Conservation (phyloP, 1,139 yeast species). For the Yamadazyma sp. region DNA sequence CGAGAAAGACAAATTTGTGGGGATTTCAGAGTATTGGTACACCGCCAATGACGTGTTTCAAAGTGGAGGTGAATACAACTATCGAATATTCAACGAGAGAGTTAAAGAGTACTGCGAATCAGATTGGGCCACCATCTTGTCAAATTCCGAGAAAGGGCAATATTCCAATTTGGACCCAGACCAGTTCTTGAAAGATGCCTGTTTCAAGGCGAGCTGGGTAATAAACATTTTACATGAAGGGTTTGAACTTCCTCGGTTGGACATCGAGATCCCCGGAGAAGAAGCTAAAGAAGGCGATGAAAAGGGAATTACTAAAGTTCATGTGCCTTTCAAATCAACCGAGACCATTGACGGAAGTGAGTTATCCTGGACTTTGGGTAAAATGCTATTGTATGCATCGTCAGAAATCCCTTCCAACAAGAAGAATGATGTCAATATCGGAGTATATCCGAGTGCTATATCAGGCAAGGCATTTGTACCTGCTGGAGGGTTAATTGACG, state of each 20-base stretch:
- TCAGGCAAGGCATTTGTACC: constrained; percentile 43
- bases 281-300: constrained; percentile 18
- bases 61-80: constrained; percentile 75
- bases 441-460: constrained; percentile 53
- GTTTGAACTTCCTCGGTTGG: constrained; percentile 67
- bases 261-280: constrained; percentile 39
- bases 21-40: constrained; percentile 83
- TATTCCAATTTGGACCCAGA: constrained; percentile 50
- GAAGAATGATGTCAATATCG: constrained; percentile 33
- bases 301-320: constrained; percentile 31
- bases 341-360: constrained; percentile 60
- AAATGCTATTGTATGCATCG: constrained; percentile 58
- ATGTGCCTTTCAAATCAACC: constrained; percentile 62
- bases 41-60: constrained; percentile 80
- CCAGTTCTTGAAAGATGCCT: constrained; percentile 57
- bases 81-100: constrained; percentile 55
- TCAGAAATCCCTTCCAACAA: constrained; percentile 41
- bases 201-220: constrained; percentile 85
- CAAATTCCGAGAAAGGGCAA: constrained; percentile 50
- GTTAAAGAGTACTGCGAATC: constrained; percentile 66
- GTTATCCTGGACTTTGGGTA: constrained; percentile 68
- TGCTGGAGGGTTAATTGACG: constrained; percentile 23
- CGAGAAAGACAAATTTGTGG: constrained; percentile 69
- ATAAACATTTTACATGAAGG: constrained; percentile 77
- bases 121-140: constrained; percentile 55